Evolutionary conservation across 768 basidiomycete species (phyloP).

Genomic region (Termitomyces sp.): DNA sequence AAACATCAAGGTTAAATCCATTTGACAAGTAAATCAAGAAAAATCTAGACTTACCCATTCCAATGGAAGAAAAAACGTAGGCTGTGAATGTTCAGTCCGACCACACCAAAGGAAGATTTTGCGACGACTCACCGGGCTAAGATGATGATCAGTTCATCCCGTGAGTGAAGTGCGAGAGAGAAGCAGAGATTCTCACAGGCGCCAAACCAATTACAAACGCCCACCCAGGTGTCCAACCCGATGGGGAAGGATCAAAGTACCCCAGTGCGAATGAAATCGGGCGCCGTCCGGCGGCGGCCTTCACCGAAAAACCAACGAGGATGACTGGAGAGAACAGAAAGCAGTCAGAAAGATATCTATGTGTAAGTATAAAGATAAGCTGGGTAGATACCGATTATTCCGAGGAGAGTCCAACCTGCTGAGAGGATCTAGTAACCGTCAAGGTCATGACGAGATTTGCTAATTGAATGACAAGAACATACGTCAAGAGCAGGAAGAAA

Average conservation of each 20-base stretch:
- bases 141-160: background rate
- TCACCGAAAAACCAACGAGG: constrained; percentile 48
- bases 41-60: constrained; percentile 41
- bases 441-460: background rate
- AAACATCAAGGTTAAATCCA: background rate
- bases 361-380: background rate
- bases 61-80: constrained; percentile 55
- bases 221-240: constrained; percentile 66
- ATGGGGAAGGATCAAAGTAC: constrained; percentile 52
- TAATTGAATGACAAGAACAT: background rate
- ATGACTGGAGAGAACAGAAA: constrained; percentile 31
- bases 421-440: constrained; percentile 37
- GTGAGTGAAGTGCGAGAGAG: background rate
- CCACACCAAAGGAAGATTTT: background rate
- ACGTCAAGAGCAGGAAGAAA: constrained; percentile 47
- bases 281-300: constrained; percentile 49
- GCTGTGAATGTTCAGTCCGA: constrained; percentile 19
- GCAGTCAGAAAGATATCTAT: background rate
- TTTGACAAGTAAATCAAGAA: background rate
- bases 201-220: constrained; percentile 62
- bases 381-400: constrained; percentile 36
- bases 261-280: constrained; percentile 51
- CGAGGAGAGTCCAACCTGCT: constrained; percentile 57
- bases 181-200: constrained; percentile 30
- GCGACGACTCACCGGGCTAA: constrained; percentile 25